Evolutionary conservation across 176 grass and related monocot species (phyloP).

Genomic region (Zea mays): DNA sequence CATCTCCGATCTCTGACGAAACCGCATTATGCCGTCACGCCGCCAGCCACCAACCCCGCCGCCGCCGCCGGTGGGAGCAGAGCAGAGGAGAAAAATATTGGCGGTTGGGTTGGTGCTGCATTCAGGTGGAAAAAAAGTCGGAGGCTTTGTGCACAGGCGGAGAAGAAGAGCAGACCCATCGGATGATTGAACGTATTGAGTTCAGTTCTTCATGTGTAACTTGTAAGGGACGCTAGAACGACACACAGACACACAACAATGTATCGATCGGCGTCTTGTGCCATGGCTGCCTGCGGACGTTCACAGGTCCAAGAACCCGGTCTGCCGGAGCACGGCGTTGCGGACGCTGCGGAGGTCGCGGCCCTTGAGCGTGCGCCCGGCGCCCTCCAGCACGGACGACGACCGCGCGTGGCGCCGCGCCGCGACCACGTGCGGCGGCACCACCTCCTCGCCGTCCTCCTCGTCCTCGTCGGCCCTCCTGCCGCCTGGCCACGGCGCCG

Average conservation of each 20-base stretch:
- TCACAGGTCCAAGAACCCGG: conserved; percentile 63
- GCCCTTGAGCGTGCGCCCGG: conserved; percentile 57
- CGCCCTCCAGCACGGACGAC: conserved; percentile 64
- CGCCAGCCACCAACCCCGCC: conserved; percentile 38
- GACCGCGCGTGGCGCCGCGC: conserved; percentile 52
- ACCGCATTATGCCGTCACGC: conserved; percentile 5
- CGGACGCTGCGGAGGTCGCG: conserved; percentile 59
- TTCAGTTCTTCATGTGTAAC: conserved; percentile 26
- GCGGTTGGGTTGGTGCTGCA: conserved; percentile 1
- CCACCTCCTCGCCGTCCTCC: conserved; percentile 40
- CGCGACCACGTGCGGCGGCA: conserved; percentile 60
- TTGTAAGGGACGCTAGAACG: neutral
- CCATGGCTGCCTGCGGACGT: too few species aligned
- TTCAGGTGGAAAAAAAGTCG: neutral
- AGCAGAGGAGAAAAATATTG: neutral
- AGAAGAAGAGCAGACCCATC: conserved; percentile 17
- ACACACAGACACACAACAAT: neutral
- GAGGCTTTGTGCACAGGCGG: neutral
- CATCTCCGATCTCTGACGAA: neutral
- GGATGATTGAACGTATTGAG: conserved; percentile 43
- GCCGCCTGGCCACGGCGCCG: conserved; percentile 39
- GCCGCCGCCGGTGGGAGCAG: neutral
- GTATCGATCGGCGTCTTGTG: neutral
- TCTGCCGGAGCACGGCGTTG: conserved; percentile 59
- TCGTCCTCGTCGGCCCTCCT: conserved; percentile 27